Base-by-base conservation (phyloP, 2,329 filamentous ascomycete species). In the Colletotrichum neosansevieriae region DNA sequence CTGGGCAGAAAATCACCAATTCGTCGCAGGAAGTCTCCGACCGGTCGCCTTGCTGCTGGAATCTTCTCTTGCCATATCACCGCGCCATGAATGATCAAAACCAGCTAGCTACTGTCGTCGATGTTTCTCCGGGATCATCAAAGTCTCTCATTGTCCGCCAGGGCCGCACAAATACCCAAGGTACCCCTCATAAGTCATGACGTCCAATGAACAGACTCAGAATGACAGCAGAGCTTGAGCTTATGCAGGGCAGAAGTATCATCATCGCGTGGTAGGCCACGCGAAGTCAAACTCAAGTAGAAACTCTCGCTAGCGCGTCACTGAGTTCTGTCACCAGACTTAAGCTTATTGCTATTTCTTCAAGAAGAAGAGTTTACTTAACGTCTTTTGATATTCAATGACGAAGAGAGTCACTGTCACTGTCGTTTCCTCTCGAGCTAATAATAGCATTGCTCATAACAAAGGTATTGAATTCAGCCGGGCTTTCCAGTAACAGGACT, bases 321-420 rank as follows among this genome's bases (percentile, higher is more conserved):
- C 51, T 58, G 64, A 67, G 59, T 67, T 67, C 59, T 67, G 64
- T 63, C 64, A 67, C 29, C 51, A 19, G 4, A 34, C 38, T 63
- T 67, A 67, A 63, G 64, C 44, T 63, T 63, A 58, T 51, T 44
- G 40, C 38, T 63, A 49, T 47, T 49, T 36, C 40, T 44, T 29
- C 13, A 19, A 12, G 9, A 10, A 2, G 15, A 34, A 42, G 36
- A 45, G 34, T 49, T 57, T 29, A 36, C 15, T 50, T 40, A 19
- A 56, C 50, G 51, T 36, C 51, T 7, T 36, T 21, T 9, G 11
- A 24, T 6, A 34, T 19, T 47, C 17, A 4, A 34, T 6, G 29
- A 47, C 42, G 29, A n/a, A 34, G 4, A 38, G 36, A 11, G 9
- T 21, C 6, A 6, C 32, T 36, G 11, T 34, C n/a, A 34, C 13